Base-by-base conservation (phyloP, 148 eudicot species). In the Pouteria glomerata region DNA sequence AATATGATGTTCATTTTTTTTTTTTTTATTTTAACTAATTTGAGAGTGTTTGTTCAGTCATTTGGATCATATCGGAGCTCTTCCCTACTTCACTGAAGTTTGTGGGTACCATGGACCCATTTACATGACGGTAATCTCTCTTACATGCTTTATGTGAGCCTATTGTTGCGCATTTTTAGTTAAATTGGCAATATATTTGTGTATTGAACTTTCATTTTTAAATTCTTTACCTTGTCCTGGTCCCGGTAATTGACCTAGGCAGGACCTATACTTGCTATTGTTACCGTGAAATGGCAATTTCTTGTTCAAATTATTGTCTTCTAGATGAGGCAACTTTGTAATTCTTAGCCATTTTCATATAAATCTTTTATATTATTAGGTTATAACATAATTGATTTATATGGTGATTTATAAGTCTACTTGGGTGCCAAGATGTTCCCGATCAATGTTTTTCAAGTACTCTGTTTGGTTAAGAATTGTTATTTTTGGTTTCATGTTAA, bases 21-120 rank as follows among this genome's bases (percentile, higher is more conserved):
- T 18, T 14, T n/a, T 27, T 47, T 4, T 13, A 16, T 55, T 10
- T 21, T 35, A 34, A 55, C 63, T n/a, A 69, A 66, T 50, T 63
- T 39, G 60, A 51, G 41, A 63, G 16, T 31, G 12, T n/a, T 66
- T 39, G 71, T 79, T 84, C 77, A 90, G 96, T 77, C 98, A 94
- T 77, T 76, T 91, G 86, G 98, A 94, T 79, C 97, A 91, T 70
- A 72, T 91, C 60, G 97, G 97, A 66, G 98, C 98, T 58, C 91
- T 94, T 72, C 97, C 93, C 19, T 94, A 91, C 75, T 94, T 94
- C 72, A 89, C 98, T 56, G 93, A 91, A 87, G 98, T 94, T 64
- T 94, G 98, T 77, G 97, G 98, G 26, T 94, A 88, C 73, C 68
- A 47, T 50, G 98, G 98, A 72, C 98, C 98, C 67, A 94, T 94